Conservation (phyloP, 257 asterid genomes). For the Vinca minor region DNA sequence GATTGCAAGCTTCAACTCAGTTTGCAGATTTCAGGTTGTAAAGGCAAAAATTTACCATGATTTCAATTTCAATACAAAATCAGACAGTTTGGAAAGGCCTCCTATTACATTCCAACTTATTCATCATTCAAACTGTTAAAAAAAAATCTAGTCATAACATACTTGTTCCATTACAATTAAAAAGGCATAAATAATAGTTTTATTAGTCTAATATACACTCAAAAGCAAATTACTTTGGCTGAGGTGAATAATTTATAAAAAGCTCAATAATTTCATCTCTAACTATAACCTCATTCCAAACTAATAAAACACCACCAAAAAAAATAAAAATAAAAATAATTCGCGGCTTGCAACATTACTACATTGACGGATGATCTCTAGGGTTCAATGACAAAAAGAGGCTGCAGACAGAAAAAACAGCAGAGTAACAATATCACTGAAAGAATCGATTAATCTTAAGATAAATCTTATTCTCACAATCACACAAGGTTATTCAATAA, state of each 20-base stretch:
- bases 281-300: constrained; percentile 15
- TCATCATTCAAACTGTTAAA: too few species aligned
- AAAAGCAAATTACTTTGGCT: constrained; percentile 8
- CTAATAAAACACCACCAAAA: constrained; percentile 6
- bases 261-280: constrained; percentile 7
- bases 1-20: too few species aligned
- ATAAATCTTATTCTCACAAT: background rate
- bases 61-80: too few species aligned
- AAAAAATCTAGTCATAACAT: background rate
- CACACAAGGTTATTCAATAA: background rate
- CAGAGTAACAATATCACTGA: constrained; percentile 8
- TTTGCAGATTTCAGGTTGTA: too few species aligned
- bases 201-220: constrained; percentile 8
- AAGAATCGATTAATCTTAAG: background rate
- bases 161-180: constrained; percentile 5
- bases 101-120: too few species aligned
- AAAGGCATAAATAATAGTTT: constrained; percentile 2
- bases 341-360: background rate
- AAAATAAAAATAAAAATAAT: background rate
- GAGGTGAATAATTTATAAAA: constrained; percentile 7
- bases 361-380: constrained; percentile 18
- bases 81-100: too few species aligned
- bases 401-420: constrained; percentile 38
- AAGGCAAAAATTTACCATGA: too few species aligned
- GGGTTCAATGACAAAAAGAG: constrained; percentile 68